Base-by-base conservation (phyloP, 2,329 filamentous ascomycete genomes). In the Alternaria infectoria region DNA sequence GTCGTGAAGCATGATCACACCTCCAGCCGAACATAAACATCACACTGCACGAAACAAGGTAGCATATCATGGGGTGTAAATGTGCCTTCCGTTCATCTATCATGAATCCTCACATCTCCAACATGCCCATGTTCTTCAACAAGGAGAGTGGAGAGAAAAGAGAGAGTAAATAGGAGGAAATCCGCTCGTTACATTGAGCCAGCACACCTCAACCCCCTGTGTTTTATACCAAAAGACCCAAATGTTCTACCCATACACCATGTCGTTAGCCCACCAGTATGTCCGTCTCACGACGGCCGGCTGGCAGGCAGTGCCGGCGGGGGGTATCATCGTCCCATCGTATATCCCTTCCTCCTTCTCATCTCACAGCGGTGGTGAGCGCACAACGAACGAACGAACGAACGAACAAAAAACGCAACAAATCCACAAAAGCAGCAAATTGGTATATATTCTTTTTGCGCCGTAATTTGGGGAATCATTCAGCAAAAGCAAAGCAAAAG, bases 381-480 rank as follows among this genome's bases (percentile, higher is more conserved):
- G 13, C 49, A 52, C 49, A 40, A 49, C 26, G 51, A 61, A 44
- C 17, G 44, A 19, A 44, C 17, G 44, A 19, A 44, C 17, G 43
- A 19, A 19, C 28, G 46, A 54, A 32, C 43, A 25, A 59, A 32
- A 15, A 15, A 57, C 46, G 50, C 66, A 72, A 40, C 36, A 23
- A 52, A 25, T 40, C 49, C 49, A 36, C 30, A 52, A 52, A 75
- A 77, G 77, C 74, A 76, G 74, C 76, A 79, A 78, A 79, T 77
- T 79, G 78, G 78, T 80, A 80, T 80, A 79, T 79, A 40, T 78
- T 79, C 72, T 80, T 75, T 78, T 79, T 74, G 77, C 78, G 76
- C 78, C 77, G 69, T 52, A 52, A 17, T 40, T 64, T 66, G 76
- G 76, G 77, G 75, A 78, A 78, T 79, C 77, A 75, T 78, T 72